These are phyloP conservation scores for Teratosphaeria gauchensis DNA, from an alignment of 2,329 filamentous ascomycete genomes.

Conservation along the genomic window DNA sequence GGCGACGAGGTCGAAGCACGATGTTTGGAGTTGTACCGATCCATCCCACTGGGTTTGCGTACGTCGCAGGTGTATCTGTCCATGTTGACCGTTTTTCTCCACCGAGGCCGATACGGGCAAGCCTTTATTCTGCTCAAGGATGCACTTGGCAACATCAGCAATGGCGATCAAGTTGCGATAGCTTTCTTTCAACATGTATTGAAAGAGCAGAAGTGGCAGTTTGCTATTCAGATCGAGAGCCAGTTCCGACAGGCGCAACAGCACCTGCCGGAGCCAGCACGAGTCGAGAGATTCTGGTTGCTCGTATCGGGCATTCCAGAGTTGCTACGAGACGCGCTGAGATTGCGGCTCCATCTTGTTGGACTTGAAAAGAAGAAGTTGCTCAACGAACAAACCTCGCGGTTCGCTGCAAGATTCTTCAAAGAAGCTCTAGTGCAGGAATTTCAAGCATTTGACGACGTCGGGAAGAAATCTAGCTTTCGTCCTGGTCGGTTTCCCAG, in stretches of 20 bases:
- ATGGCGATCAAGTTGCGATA: conserved; percentile 14
- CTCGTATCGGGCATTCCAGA: conserved; percentile 10
- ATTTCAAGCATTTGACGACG: conserved; percentile 1
- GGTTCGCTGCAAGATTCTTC: conserved; percentile 10
- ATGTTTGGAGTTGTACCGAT: conserved; percentile 16
- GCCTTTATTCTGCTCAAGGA: conserved; percentile 16
- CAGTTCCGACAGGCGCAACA: conserved; percentile 4
- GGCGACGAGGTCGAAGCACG: conserved; percentile 12
- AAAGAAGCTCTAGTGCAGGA: conserved; percentile 10
- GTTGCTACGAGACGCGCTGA: conserved; percentile 9
- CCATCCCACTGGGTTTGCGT: conserved; percentile 12
- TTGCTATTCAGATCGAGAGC: conserved; percentile 10
- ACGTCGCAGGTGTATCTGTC: conserved; percentile 15
- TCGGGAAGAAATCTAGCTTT: background rate
- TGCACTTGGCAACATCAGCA: conserved; percentile 16
- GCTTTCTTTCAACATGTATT: conserved; percentile 13
- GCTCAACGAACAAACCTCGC: background rate
- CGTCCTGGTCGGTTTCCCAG: background rate
- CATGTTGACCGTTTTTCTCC: conserved; percentile 10
- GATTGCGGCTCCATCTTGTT: conserved; percentile 4
- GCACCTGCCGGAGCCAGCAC: background rate
- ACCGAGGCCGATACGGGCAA: conserved; percentile 6
- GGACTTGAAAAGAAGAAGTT: conserved; percentile 2
- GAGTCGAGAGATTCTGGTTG: conserved; percentile 12
- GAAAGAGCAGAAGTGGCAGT: conserved; percentile 7